phyloP scores from a whole-genome alignment of 768 basidiomycete genomes.

The Amanita thiersii region DNA sequence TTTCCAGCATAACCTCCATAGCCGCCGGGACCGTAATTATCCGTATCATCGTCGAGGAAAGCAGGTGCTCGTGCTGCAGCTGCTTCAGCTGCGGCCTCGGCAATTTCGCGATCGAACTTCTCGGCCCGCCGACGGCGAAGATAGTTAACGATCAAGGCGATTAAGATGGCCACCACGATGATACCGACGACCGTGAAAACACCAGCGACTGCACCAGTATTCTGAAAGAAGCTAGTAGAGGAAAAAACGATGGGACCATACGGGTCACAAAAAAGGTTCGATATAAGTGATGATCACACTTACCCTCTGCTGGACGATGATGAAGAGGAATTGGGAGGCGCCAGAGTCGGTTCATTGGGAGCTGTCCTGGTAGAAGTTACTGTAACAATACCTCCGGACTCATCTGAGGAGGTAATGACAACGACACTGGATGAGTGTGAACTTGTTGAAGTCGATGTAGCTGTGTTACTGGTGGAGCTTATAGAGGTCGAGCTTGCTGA shows the following conservation, averaged over 20 bases:
- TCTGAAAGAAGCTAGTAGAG: constrained; percentile 52
- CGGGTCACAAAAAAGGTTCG: neutral
- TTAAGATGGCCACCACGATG: constrained; percentile 38
- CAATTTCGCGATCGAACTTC: constrained; percentile 67
- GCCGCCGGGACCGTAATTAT: constrained; percentile 19
- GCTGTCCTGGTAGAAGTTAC: constrained; percentile 14
- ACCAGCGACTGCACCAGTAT: constrained; percentile 66
- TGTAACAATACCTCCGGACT: constrained; percentile 12
- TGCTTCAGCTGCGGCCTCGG: constrained; percentile 61
- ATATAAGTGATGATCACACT: neutral
- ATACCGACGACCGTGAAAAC: constrained; percentile 69
- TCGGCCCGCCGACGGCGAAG: constrained; percentile 57
- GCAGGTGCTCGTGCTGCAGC: constrained; percentile 43
- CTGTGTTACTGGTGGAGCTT: neutral
- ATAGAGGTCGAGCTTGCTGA: constrained; percentile 8
- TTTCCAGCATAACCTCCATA: constrained; percentile 15
- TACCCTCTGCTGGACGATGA: constrained; percentile 1
- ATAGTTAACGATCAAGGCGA: constrained; percentile 40
- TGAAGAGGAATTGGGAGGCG: neutral
- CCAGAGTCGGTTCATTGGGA: constrained; percentile 2
- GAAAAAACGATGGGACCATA: constrained; percentile 1
- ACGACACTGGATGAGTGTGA: neutral
- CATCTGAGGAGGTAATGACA: no score
- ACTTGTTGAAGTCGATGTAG: constrained; percentile 23
- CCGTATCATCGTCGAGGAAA: constrained; percentile 48